Base-by-base conservation (phyloP, 2,329 filamentous ascomycete genomes). In the Trichoderma afroharzianum region DNA sequence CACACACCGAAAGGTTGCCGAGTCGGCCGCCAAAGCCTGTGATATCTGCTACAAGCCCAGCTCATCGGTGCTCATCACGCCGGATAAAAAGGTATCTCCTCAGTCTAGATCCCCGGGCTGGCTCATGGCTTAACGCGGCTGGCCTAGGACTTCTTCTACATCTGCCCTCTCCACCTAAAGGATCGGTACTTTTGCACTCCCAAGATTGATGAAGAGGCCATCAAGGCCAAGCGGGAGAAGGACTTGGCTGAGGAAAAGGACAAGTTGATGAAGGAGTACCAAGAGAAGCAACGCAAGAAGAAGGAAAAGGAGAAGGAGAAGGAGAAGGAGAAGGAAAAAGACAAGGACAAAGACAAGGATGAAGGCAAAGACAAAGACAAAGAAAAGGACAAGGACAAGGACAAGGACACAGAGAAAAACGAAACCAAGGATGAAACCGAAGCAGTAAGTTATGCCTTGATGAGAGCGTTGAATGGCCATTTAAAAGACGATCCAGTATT, bases 41-140 rank as follows among this genome's bases (percentile, higher is more conserved):
- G 92, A 94, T 81, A 90, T 98, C 74, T 98, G 96, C 86, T 97
- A 92, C 85, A 97, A 96, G 82, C 92, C 93, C 9, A 94, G 91
- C 72, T 90, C 91, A 7, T 97, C 92, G 75, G 95, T 98, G 21
- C 85, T 99, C 69, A 93, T 97, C 76, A 97, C 94, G 9, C 89
- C 93, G 0, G 94, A 97, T 77, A 95, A 93, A 78, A 96, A 95
- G 89, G 95, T 96, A 77, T 74, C 28, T 33, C 9, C 57, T 76
- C 72, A 30, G 39, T 64, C 24, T 43, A 28, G 47, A 70, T 30
- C 63, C 68, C 12, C 33, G 18, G 32, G 12, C 53, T 55, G n/a
- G 59, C 30, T 28, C 15, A 32, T 66, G 36, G 21, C 69, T 71
- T 26, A 71, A 69, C 68, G 58, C 32, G 59, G 18, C 55, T 28